These are phyloP conservation scores for Sonneratia alba DNA, from an alignment of 345 rosid species.

Conservation along the genomic window DNA sequence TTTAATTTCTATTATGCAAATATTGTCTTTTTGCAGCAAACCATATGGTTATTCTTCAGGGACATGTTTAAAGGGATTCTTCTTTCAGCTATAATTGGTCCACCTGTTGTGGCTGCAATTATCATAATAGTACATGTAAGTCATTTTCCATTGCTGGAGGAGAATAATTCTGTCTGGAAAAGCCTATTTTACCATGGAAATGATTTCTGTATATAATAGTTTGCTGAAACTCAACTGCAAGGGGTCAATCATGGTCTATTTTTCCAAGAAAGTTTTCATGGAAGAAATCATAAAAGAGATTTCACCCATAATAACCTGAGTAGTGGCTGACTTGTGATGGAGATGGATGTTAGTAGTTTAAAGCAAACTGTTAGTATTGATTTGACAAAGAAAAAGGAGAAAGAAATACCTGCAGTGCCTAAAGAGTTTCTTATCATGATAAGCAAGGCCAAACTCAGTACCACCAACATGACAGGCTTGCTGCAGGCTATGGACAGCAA, in stretches of 20 bases:
- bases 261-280: background rate
- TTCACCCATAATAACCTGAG: background rate
- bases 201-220: background rate
- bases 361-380: too few relatives aligned
- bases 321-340: background rate
- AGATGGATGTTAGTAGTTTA: background rate
- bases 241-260: background rate
- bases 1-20: slow-evolving; percentile 8
- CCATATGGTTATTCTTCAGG: slow-evolving; percentile 83
- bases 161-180: background rate
- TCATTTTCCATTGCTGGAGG: slow-evolving; percentile 9
- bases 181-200: slow-evolving; percentile 1
- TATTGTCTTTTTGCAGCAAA: slow-evolving; percentile 60
- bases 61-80: slow-evolving; percentile 74
- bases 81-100: slow-evolving; percentile 70
- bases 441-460: too few relatives aligned
- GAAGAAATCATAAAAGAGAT: background rate
- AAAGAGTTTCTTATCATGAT: background rate
- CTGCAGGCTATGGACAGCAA: background rate
- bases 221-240: background rate
- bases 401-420: too few relatives aligned
- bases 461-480: background rate
- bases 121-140: slow-evolving; percentile 78
- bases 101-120: slow-evolving; percentile 82
- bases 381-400: too few relatives aligned